These are phyloP conservation scores for Trichoderma guizhouense DNA, from an alignment of 2,329 filamentous ascomycete species.

Conservation along the genomic window DNA sequence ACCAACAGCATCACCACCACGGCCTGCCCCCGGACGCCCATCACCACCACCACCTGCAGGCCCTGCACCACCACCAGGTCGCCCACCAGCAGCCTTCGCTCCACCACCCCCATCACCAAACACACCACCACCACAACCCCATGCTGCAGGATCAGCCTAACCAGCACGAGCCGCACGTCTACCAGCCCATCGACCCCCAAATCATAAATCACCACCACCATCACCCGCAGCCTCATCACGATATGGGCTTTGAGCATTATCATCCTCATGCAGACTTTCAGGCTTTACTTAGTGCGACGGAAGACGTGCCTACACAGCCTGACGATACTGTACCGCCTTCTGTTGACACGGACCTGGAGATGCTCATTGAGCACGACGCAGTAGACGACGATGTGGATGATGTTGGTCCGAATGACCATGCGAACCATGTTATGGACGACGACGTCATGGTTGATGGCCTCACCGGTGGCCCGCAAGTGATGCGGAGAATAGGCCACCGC, in stretches of 20 bases:
- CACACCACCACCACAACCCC: slow-evolving; percentile 33
- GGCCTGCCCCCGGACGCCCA: not conserved
- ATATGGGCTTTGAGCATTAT: slow-evolving; percentile 40
- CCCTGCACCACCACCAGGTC: slow-evolving; percentile 27
- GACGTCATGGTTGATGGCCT: slow-evolving; percentile 15
- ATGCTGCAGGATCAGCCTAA: slow-evolving; percentile 33
- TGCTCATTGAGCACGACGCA: slow-evolving; percentile 48
- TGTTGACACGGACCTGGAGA: slow-evolving; percentile 49
- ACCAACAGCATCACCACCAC: slow-evolving; percentile 21
- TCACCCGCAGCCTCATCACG: slow-evolving; percentile 21
- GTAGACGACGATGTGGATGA: slow-evolving; percentile 37
- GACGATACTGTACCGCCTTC: slow-evolving; percentile 37
- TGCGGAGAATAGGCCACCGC: slow-evolving; percentile 22
- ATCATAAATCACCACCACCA: slow-evolving; percentile 20
- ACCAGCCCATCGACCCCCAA: slow-evolving; percentile 54
- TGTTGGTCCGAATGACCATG: not conserved
- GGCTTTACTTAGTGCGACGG: slow-evolving; percentile 49
- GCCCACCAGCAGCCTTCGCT: slow-evolving; percentile 50
- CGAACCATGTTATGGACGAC: slow-evolving; percentile 20
- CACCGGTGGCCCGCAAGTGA: slow-evolving; percentile 5
- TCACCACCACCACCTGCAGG: slow-evolving; percentile 32
- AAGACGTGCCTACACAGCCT: slow-evolving; percentile 30
- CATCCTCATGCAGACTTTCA: slow-evolving; percentile 50
- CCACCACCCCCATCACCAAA: slow-evolving; percentile 30
- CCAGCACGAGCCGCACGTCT: slow-evolving; percentile 35